Evolutionary conservation across 2,329 filamentous ascomycete species (phyloP).

Genomic region (Grosmannia huntii): DNA sequence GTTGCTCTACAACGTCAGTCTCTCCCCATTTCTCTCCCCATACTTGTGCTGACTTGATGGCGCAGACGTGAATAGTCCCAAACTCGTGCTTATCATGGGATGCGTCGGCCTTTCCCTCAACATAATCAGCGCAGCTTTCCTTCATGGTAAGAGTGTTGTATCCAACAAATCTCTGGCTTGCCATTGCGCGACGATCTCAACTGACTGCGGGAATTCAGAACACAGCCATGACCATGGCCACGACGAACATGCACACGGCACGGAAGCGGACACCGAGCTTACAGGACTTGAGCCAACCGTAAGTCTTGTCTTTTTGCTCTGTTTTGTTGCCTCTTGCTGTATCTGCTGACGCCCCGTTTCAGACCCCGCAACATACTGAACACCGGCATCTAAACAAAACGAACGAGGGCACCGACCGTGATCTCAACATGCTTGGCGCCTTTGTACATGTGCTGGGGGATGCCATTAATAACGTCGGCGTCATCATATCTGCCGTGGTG

Average conservation of each 20-base stretch:
- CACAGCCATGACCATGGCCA: conserved; percentile 16
- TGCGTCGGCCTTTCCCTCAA: conserved; percentile 55
- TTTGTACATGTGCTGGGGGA: conserved; percentile 60
- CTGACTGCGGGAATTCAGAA: conserved; percentile 6
- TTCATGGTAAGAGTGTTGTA: conserved; percentile 40
- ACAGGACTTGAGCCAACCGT: background rate
- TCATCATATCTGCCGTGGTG: conserved; percentile 55
- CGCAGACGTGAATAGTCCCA: conserved; percentile 46
- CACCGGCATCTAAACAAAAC: conserved; percentile 31
- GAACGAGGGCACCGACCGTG: conserved; percentile 27
- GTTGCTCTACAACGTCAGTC: conserved; percentile 36
- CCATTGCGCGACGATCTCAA: background rate
- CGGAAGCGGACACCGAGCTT: background rate
- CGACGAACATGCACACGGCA: conserved; percentile 11
- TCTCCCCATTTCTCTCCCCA: background rate
- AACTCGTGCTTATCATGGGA: conserved; percentile 56
- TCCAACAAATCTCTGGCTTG: background rate
- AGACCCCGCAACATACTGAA: conserved; percentile 25
- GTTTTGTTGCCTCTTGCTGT: background rate
- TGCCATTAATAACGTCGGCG: conserved; percentile 63
- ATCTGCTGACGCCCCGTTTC: background rate
- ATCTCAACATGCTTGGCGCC: conserved; percentile 61
- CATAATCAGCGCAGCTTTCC: conserved; percentile 49
- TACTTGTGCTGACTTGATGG: background rate
- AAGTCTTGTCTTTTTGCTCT: background rate